Base-by-base conservation (phyloP, 805 yeast species). In the Alloascoidea hylecoeti region DNA sequence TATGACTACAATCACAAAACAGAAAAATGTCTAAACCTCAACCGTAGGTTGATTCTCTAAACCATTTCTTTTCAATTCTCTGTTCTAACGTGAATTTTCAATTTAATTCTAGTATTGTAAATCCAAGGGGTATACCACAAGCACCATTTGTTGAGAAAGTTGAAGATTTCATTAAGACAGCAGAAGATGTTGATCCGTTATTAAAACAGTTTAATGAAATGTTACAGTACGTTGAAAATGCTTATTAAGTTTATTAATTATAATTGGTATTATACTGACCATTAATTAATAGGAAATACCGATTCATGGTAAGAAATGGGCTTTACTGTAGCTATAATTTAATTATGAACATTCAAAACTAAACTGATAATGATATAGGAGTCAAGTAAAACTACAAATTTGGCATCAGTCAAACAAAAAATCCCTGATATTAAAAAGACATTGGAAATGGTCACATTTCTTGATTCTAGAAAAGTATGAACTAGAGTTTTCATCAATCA, bases 91-190 rank as follows among this genome's bases (percentile, higher is more conserved):
- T 23, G 30, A n/a, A 23, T 9, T 23, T 23, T 9, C 30, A 23
- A 9, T 9, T n/a, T 23, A 23, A 23, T n/a, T 23, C n/a, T 23
- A 9, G 30, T 9, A 23, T 23, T 23, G 9, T 23, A n/a, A 92
- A 92, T 51, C 92, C 96, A 5, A 70, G 97, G 45, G 98, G 98
- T 3, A 92, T 92, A 41, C 98, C 98, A 4, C 81, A 83, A 52
- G 98, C 98, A 1, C 95, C 94, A 33, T 92, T 92, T 56, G 75
- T 92, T 38, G 94, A 81, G 44, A 73, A 75, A 40, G 92, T 88
- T 5, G 92, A 76, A 40, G 78, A 74, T 37, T 72, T 76, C 47
- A 70, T 86, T 44, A 79, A 75, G 50, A 66, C 68, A 46, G 67
- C 76, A 2, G 77, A 69, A 35, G 89, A 84, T 49, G 84, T 80